Evolutionary conservation across 208 protist species (phyloP).

Genomic region (Wallacemonas rigidus): DNA sequence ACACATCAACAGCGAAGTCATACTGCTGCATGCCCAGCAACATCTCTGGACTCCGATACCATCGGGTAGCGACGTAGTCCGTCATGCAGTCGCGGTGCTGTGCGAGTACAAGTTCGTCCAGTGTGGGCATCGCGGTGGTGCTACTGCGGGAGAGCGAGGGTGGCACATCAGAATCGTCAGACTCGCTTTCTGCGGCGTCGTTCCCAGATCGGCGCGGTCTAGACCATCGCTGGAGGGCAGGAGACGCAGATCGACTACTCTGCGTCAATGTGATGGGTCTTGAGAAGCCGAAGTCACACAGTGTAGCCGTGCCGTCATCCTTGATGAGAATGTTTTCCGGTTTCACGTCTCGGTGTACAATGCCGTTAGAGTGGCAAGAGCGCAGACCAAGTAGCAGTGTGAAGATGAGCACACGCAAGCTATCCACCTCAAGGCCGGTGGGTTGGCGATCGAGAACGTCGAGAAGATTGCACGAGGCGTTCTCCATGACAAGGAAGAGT

Average conservation of each 20-base stretch:
- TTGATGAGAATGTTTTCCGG: slow-evolving; percentile 90
- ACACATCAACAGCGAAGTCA: slow-evolving; percentile 86
- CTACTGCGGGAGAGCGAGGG: background rate
- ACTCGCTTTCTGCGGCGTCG: background rate
- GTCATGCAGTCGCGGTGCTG: slow-evolving; percentile 62
- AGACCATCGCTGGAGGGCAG: slow-evolving; percentile 21
- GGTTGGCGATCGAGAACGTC: slow-evolving; percentile 79
- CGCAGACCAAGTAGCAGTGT: slow-evolving; percentile 89
- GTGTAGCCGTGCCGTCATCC: slow-evolving; percentile 47
- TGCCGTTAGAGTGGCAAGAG: slow-evolving; percentile 90
- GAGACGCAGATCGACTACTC: slow-evolving; percentile 24
- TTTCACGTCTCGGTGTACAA: slow-evolving; percentile 94
- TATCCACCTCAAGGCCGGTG: slow-evolving; percentile 48
- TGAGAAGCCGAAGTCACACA: slow-evolving; percentile 94
- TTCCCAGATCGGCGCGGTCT: background rate
- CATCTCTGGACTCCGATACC: slow-evolving; percentile 94
- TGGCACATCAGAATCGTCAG: slow-evolving; percentile 6
- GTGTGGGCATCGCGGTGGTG: slow-evolving; percentile 5
- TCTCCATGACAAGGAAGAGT: slow-evolving; percentile 96
- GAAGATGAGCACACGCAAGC: slow-evolving; percentile 76
- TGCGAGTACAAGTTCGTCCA: slow-evolving; percentile 51
- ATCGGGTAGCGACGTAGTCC: slow-evolving; percentile 92
- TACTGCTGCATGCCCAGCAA: slow-evolving; percentile 83
- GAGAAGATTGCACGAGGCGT: slow-evolving; percentile 86
- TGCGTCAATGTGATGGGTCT: slow-evolving; percentile 37